Evolutionary conservation across 768 basidiomycete genomes (phyloP).

Genomic region (Candolleomyces efflorescens): DNA sequence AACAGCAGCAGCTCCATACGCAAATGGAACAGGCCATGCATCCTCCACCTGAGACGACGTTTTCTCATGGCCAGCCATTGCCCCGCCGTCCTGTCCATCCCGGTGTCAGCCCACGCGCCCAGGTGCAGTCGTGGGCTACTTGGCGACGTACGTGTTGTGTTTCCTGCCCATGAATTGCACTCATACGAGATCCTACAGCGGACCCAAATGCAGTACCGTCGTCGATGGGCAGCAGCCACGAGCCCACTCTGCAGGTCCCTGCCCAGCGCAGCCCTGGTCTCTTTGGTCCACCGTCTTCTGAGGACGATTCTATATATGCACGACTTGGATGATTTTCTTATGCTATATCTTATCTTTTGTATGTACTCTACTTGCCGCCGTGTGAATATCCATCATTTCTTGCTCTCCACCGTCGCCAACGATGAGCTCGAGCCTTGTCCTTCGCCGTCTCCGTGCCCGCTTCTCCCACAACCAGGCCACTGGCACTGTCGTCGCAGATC

Average conservation of each 20-base stretch:
- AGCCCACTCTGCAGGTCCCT: constrained; percentile 59
- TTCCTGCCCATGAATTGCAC: not conserved
- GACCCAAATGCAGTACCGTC: constrained; percentile 54
- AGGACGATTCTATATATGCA: constrained; percentile 3
- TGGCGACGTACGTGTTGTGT: constrained; percentile 56
- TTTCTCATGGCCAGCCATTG: constrained; percentile 11
- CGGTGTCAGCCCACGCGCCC: constrained; percentile 31
- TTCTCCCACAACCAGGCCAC: not conserved
- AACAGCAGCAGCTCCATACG: not conserved
- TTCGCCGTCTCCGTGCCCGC: not conserved
- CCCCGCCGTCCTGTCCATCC: constrained; percentile 14
- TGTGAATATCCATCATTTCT: not conserved
- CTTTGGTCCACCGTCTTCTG: constrained; percentile 65
- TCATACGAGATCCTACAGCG: constrained; percentile 34
- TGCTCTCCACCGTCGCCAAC: not conserved
- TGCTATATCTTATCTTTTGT: not conserved
- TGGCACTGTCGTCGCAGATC: constrained; percentile 38
- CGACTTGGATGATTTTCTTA: not conserved
- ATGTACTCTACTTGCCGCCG: not conserved
- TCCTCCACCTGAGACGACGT: constrained; percentile 15
- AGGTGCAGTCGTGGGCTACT: constrained; percentile 52
- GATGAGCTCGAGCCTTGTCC: not conserved
- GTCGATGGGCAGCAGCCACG: constrained; percentile 31
- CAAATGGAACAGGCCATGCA: constrained; percentile 1
- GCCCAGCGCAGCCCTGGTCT: constrained; percentile 58